Percentiles rank a stretch among this genome's conserved stretches.
Conservation (phyloP, 352 stramenopile genomes). For the Phytophthora megakarya region DNA sequence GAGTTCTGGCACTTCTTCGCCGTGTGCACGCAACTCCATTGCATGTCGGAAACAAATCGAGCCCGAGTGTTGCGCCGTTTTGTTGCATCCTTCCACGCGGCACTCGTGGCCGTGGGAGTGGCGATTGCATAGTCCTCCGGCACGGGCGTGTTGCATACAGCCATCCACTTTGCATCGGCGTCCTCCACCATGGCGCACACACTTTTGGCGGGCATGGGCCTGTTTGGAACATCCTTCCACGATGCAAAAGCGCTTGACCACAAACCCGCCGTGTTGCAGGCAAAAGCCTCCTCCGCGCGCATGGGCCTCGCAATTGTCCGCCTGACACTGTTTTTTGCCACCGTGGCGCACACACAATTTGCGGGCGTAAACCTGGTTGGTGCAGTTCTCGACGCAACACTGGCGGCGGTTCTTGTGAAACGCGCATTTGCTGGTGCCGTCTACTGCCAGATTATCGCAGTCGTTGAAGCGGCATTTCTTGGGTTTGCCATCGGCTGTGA, state of each 20-base stretch:
- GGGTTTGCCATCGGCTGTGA: slow-evolving; percentile 37
- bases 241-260: slow-evolving; percentile 85
- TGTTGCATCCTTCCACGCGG: slow-evolving; percentile 79
- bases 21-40: slow-evolving; percentile 75
- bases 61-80: slow-evolving; percentile 79
- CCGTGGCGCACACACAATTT: slow-evolving; percentile 84
- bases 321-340: slow-evolving; percentile 81
- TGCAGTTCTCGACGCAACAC: slow-evolving; percentile 82
- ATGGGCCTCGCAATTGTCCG: slow-evolving; percentile 74
- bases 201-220: slow-evolving; percentile 76
- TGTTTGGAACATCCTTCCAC: slow-evolving; percentile 82
- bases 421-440: slow-evolving; percentile 77
- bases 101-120: slow-evolving; percentile 79
- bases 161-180: slow-evolving; percentile 71
- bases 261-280: slow-evolving; percentile 78
- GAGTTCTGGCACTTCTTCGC: slow-evolving; percentile 69
- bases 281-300: slow-evolving; percentile 76
- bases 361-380: slow-evolving; percentile 84
- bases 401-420: slow-evolving; percentile 87
- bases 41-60: slow-evolving; percentile 80
- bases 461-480: slow-evolving; percentile 84
- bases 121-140: slow-evolving; percentile 72
- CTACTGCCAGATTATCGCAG: slow-evolving; percentile 72
- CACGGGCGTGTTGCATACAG: slow-evolving; percentile 78
- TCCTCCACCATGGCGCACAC: slow-evolving; percentile 74